Conservation (phyloP, 371 early-diverging fungal genomes). For the Rhizopus sp. region DNA sequence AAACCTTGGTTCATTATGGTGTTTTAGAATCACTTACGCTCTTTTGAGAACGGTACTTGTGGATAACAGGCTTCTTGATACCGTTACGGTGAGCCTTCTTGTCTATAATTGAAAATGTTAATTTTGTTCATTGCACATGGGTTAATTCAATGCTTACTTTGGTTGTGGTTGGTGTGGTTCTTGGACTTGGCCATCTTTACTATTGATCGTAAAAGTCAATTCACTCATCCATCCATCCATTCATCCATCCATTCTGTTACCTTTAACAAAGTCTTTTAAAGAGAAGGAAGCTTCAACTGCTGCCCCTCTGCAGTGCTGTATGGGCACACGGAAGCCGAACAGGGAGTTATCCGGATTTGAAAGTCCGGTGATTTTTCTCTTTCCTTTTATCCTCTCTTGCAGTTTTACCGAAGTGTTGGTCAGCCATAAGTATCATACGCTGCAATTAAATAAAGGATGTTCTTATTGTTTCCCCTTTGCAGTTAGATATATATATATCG, state of each 20-base stretch:
- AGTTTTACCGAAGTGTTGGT: too few relatives aligned
- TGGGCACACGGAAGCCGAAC: neutral
- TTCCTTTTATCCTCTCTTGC: too few relatives aligned
- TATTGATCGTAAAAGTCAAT: neutral
- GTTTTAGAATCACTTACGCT: slow-evolving; percentile 66
- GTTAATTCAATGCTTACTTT: slow-evolving; percentile 57
- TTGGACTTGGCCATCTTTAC: slow-evolving; percentile 91
- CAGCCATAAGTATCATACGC: too few relatives aligned
- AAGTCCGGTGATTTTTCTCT: neutral
- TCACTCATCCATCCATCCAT: neutral
- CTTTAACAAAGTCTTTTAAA: slow-evolving; percentile 2
- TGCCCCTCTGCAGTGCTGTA: neutral
- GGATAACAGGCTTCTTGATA: slow-evolving; percentile 93
- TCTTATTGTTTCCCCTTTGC: too few relatives aligned
- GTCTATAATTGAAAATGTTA: slow-evolving; percentile 50
- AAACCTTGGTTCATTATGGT: neutral
- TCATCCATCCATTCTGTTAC: slow-evolving; percentile 1
- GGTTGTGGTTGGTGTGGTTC: slow-evolving; percentile 99
- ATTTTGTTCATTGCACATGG: neutral
- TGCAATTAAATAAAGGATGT: too few relatives aligned
- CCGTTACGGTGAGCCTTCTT: slow-evolving; percentile 98
- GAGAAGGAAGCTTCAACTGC: neutral
- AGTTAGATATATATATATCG: too few relatives aligned
- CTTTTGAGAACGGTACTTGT: slow-evolving; percentile 89
- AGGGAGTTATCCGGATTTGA: neutral